phyloP scores from a whole-genome alignment of 768 basidiomycete genomes.

The Royoungia palumana region DNA sequence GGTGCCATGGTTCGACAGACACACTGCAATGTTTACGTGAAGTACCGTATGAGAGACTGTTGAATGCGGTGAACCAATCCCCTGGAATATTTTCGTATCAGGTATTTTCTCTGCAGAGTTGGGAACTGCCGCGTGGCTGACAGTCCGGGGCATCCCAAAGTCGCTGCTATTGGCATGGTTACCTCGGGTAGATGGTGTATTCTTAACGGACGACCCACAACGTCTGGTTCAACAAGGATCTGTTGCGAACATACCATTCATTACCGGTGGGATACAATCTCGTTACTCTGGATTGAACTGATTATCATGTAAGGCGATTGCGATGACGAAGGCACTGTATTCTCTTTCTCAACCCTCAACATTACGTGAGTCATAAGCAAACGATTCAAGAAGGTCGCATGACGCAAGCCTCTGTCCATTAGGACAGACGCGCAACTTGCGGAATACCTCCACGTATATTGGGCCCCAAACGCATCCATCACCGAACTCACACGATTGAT shows the following conservation, averaged over 20 bases:
- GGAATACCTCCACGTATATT: conserved; percentile 32
- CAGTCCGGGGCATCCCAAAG: neutral
- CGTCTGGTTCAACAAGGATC: conserved; percentile 33
- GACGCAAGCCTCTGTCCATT: neutral
- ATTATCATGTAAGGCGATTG: conserved; percentile 21
- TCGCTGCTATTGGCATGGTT: conserved; percentile 34
- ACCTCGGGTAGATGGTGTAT: conserved; percentile 39
- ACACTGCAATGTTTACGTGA: conserved; percentile 34
- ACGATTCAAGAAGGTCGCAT: no score
- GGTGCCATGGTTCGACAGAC: conserved; percentile 27
- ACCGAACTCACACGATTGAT: conserved; percentile 26
- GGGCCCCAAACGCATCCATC: conserved; percentile 26
- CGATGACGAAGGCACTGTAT: conserved; percentile 44
- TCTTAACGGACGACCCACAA: conserved; percentile 34
- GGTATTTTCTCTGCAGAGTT: conserved; percentile 15
- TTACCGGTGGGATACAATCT: conserved; percentile 5
- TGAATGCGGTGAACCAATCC: conserved; percentile 31
- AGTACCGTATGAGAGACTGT: conserved; percentile 29
- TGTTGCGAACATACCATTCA: conserved; percentile 5
- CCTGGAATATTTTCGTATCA: conserved; percentile 33
- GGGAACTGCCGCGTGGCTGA: neutral
- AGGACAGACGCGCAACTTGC: conserved; percentile 27
- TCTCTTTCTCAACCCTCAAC: conserved; percentile 45
- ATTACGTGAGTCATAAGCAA: conserved; percentile 37
- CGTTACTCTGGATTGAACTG: neutral